Conservation (phyloP, 257 asterid species). For the Nicotiana paniculata region DNA sequence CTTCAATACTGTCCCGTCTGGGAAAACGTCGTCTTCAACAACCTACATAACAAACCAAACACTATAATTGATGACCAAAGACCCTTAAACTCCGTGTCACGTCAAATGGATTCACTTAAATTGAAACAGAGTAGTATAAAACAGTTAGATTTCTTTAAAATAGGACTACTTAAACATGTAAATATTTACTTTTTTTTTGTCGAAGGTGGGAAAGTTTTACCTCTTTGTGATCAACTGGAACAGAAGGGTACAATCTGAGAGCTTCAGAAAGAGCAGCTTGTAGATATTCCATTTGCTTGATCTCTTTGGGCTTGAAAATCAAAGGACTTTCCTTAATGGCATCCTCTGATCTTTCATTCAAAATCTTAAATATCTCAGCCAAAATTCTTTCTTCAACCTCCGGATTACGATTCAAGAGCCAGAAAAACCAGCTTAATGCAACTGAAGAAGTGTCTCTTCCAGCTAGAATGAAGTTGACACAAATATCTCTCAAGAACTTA, state of each 20-base stretch:
- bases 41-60: constrained; percentile 31
- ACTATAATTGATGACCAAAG: too few relatives aligned
- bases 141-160: too few relatives aligned
- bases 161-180: too few relatives aligned
- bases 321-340: neutral
- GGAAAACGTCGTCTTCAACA: constrained; percentile 71
- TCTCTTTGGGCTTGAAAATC: constrained; percentile 73
- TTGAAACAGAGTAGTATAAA: too few relatives aligned
- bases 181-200: too few relatives aligned
- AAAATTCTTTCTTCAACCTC: constrained; percentile 67
- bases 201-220: constrained; percentile 16
- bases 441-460: constrained; percentile 98
- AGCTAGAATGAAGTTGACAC: constrained; percentile 87
- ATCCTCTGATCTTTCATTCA: constrained; percentile 39
- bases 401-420: constrained; percentile 54
- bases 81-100: too few relatives aligned
- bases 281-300: constrained; percentile 92
- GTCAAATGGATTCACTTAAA: too few relatives aligned
- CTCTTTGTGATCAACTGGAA: constrained; percentile 98
- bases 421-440: constrained; percentile 94
- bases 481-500: constrained; percentile 61
- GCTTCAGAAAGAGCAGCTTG: constrained; percentile 94
- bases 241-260: constrained; percentile 86
- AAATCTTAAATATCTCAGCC: constrained; percentile 52
- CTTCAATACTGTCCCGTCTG: constrained; percentile 74